Percentiles rank a stretch among this genome's conserved stretches.
Conservation (phyloP, 2,329 filamentous ascomycete species). For the Endocalyx cinctus region DNA sequence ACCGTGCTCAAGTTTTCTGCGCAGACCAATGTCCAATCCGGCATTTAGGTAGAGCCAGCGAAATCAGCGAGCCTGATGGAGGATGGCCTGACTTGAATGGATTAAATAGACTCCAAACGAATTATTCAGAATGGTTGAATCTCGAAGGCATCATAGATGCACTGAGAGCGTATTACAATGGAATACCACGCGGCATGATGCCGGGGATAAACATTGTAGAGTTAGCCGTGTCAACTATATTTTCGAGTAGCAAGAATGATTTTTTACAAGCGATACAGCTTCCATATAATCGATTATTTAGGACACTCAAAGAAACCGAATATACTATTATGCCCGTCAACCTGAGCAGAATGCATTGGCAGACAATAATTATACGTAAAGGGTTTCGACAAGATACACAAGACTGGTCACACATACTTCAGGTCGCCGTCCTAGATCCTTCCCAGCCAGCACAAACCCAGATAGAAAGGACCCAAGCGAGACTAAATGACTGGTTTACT, state of each 20-base stretch:
- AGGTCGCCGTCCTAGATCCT: conserved; percentile 14
- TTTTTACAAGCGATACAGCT: neutral
- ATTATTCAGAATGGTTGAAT: conserved; percentile 10
- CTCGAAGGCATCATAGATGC: conserved; percentile 13
- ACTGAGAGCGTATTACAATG: conserved; percentile 1
- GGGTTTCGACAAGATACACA: no score
- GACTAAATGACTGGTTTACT: no score
- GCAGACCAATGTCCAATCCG: conserved; percentile 2
- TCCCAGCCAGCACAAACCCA: neutral
- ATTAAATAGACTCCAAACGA: conserved; percentile 13
- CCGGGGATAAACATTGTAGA: conserved; percentile 3
- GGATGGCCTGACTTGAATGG: conserved; percentile 15
- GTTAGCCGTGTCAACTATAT: neutral
- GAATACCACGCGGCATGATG: conserved; percentile 1
- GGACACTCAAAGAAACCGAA: no score
- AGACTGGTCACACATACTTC: conserved; percentile 9
- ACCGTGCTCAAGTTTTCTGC: neutral
- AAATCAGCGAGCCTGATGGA: conserved; percentile 1
- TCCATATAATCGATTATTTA: neutral
- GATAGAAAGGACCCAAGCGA: neutral
- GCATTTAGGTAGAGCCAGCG: conserved; percentile 3
- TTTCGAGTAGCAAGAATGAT: neutral
- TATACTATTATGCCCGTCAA: no score
- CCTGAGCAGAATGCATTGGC: no score
- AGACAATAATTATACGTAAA: no score